Evolutionary conservation across 164 flowering plant genomes (phyloP), one percentile per base, ranked within the genome.

Genomic region (Tetrastigma voinierianum): DNA sequence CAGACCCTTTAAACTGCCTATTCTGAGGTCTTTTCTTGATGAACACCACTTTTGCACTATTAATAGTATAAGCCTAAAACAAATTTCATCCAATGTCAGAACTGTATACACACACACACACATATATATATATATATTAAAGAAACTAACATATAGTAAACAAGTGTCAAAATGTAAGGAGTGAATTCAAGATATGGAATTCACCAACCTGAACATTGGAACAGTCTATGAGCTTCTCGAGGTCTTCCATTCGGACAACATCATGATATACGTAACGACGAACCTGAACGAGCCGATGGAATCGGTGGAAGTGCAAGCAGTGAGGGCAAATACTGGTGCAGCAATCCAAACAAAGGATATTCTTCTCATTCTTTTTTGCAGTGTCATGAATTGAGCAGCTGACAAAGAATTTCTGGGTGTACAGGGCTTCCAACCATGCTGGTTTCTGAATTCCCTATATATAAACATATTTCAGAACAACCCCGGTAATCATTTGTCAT

Each of bases 271-370:
- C 98, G 46, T 93, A 93, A 1, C 97, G 89, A 0, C 98, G 90
- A 72, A 93, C 77, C 72, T 93, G 98, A 59, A 93, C 82, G 44
- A 91, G 90, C 18, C 94, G 53, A 51, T 93, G 98, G 55, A 63
- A 67, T 25, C 94, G 87, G 68, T 93, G 98, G 0, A 81, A 75
- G 16, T 86, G 80, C 51, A 91, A 66, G 56, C 98, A 93, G 48
- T 93, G 98, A 16, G 97, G 96, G 69, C 97, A 93, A n/a, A 93
- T 83, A 56, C 98, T 91, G n/a, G 71, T 78, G 78, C 97, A 87
- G n/a, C n/a, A n/a, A 82, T 93, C 98, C 76, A 93, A 74, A 60
- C 98, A 93, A n/a, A 77, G 85, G 11, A 91, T 77, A 70, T 93
- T 93, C 81, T 89, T 90, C 78, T 93, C 98, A 16, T 93, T 93